Evolutionary conservation across 2,329 filamentous ascomycete genomes (phyloP).

Genomic region (Boeremia exigua): DNA sequence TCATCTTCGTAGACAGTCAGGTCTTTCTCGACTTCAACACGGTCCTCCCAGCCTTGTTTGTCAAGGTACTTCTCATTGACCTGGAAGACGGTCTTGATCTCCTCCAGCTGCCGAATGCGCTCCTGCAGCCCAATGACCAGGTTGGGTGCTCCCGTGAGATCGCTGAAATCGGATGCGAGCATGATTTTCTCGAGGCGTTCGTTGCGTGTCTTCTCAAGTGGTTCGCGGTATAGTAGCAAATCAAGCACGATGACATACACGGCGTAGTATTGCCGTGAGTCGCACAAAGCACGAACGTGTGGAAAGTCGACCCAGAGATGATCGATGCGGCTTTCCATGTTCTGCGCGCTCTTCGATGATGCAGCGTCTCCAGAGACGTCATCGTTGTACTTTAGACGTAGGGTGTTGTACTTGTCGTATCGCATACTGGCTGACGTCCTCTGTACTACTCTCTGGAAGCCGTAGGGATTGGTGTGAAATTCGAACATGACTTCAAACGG

Average conservation of each 20-base stretch:
- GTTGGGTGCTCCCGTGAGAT: constrained; percentile 88
- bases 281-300: constrained; percentile 90
- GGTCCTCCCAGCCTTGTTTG: constrained; percentile 88
- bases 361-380: constrained; percentile 73
- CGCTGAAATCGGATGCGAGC: constrained; percentile 97
- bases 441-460: constrained; percentile 97
- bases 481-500: constrained; percentile 99
- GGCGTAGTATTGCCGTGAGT: constrained; percentile 96
- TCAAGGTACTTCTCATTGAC: constrained; percentile 88
- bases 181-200: constrained; percentile 98
- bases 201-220: constrained; percentile 93
- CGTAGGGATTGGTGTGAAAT: constrained; percentile 90
- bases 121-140: constrained; percentile 92
- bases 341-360: constrained; percentile 54
- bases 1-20: constrained; percentile 91
- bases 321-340: constrained; percentile 82
- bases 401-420: constrained; percentile 97
- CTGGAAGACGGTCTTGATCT: constrained; percentile 96
- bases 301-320: constrained; percentile 98
- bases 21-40: constrained; percentile 86
- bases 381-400: constrained; percentile 96
- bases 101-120: constrained; percentile 89
- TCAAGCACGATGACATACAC: constrained; percentile 98
- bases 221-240: constrained; percentile 93
- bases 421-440: constrained; percentile 93